Evolutionary conservation across 2,329 filamentous ascomycete genomes (phyloP).

Genomic region (Talaromyces funiculosus): DNA sequence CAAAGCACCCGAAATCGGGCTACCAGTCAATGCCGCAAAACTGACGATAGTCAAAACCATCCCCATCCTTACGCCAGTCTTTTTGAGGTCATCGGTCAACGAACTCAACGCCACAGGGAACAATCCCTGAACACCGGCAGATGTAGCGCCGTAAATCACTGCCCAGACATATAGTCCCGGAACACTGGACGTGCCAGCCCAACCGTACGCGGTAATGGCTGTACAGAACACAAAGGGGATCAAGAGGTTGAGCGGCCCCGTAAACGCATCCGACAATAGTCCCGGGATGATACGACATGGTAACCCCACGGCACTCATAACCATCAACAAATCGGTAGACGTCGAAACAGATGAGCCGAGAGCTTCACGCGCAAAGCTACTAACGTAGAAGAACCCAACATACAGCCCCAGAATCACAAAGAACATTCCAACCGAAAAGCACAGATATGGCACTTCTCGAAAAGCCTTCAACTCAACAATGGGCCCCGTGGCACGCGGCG

Average conservation of each 20-base stretch:
- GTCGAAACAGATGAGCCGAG: slow-evolving; percentile 38
- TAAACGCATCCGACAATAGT: slow-evolving; percentile 27
- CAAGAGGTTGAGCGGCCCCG: slow-evolving; percentile 11
- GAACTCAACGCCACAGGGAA: slow-evolving; percentile 59
- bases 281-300: slow-evolving; percentile 52
- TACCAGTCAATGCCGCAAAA: slow-evolving; percentile 51
- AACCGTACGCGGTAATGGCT: slow-evolving; percentile 9
- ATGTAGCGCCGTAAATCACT: slow-evolving; percentile 7
- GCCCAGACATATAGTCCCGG: slow-evolving; percentile 7
- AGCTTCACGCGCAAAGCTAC: slow-evolving; percentile 22
- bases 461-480: slow-evolving; percentile 11
- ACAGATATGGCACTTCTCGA: slow-evolving; percentile 10
- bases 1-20: slow-evolving; percentile 51
- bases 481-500: slow-evolving; percentile 2
- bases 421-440: slow-evolving; percentile 12
- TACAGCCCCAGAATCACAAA: slow-evolving; percentile 10
- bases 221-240: slow-evolving; percentile 5
- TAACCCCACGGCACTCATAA: slow-evolving; percentile 60
- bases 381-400: slow-evolving; percentile 13
- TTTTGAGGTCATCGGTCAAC: slow-evolving; percentile 49
- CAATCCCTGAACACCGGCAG: slow-evolving; percentile 28
- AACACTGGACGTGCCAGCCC: slow-evolving; percentile 5
- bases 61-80: slow-evolving; percentile 52
- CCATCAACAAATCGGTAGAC: slow-evolving; percentile 56
- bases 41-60: slow-evolving; percentile 51